These are phyloP conservation scores for Sanguinoderma infundibulare DNA, from an alignment of 1,284 basidiomycete genomes.

Conservation along the genomic window DNA sequence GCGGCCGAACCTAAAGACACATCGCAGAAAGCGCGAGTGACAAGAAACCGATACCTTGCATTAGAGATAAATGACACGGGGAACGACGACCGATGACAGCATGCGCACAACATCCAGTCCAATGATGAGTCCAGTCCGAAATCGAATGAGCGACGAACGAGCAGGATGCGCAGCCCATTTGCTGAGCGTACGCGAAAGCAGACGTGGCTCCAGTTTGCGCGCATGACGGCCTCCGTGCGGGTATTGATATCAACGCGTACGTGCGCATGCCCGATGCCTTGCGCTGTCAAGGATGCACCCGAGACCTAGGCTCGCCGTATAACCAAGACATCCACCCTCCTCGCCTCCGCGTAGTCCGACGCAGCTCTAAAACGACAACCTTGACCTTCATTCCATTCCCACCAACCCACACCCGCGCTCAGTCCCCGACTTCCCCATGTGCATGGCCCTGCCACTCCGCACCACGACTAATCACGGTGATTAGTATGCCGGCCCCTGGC, in stretches of 20 bases:
- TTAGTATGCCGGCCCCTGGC: constrained; percentile 25
- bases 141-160: constrained; percentile 5
- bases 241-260: constrained; percentile 13
- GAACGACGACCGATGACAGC: constrained; percentile 18
- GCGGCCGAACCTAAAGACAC: background rate
- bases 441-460: constrained; percentile 25
- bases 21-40: constrained; percentile 2
- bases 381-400: background rate
- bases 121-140: constrained; percentile 14
- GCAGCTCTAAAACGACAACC: constrained; percentile 9
- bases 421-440: constrained; percentile 7
- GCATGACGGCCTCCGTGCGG: constrained; percentile 9
- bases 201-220: constrained; percentile 5
- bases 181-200: background rate
- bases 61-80: constrained; percentile 23
- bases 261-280: constrained; percentile 1
- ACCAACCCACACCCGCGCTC: background rate
- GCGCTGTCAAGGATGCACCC: background rate
- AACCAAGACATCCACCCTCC: constrained; percentile 1
- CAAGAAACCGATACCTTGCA: constrained; percentile 19
- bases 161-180: background rate
- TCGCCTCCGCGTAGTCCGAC: constrained; percentile 7
- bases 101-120: constrained; percentile 23
- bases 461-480: constrained; percentile 1
- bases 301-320: constrained; percentile 8